Evolutionary conservation across 2,329 filamentous ascomycete genomes (phyloP), one percentile per base, ranked within the genome.

Genomic region (Paraphoma sp.): DNA sequence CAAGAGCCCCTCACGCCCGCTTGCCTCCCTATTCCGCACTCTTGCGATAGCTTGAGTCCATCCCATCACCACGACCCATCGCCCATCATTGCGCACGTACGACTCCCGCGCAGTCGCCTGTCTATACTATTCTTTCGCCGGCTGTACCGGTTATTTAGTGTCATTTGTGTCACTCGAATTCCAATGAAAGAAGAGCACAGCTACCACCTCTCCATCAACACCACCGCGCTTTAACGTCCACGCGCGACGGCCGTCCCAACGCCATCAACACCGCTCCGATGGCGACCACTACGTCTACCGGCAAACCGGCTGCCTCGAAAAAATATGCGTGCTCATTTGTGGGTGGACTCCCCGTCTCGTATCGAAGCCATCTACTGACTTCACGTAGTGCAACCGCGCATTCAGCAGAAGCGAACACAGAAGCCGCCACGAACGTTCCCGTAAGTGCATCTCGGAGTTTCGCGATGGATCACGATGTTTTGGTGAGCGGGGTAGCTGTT

Each of bases 241-340:
- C 73, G 71, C 72, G 59, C 62, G 17, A 66, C 69, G 72, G 69
- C 70, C 66, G 65, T 68, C 69, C 57, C 57, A 53, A 55, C 61
- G 58, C 48, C 60, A 45, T 36, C 36, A n/a, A n/a, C 18, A 88
- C 89, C 81, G 86, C 88, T 77, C 86, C 71, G 50, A 78, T 89
- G 79, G 87, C 88, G 70, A 83, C 89, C 74, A 82, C 87, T 74
- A 86, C 92, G 74, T 86, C 88, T 70, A 85, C 89, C 73, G 88
- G 91, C 79, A 96, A 96, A n/a, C n/a, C n/a, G n/a, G 81, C 89
- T 87, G 69, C 92, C 93, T 54, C 95, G 83, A 94, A 96, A 84
- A 97, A 97, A 81, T 99, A 99, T 87, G 97, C 98, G 80, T 99
- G 95, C 83, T 93, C 97, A 84, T 98, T 97, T 80, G 23, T 5